A percentile compares a stretch with the other conserved stretches of the same genome.
Conservation (phyloP, 1,139 yeast genomes). For the Yamadazyma dendronema region DNA sequence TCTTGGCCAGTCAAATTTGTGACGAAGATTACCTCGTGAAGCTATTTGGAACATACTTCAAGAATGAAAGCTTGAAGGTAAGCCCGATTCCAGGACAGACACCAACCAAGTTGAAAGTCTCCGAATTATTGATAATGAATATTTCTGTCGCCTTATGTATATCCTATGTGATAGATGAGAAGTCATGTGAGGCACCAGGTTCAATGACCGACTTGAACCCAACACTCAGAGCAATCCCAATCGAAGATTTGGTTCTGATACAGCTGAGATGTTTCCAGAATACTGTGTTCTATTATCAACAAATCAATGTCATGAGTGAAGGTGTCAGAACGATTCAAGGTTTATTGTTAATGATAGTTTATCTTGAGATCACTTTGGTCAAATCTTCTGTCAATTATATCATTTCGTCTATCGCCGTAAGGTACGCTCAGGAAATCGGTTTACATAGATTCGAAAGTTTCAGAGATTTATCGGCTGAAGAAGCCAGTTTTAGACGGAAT, state of each 20-base stretch:
- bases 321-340: slow-evolving; percentile 53
- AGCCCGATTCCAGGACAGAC: background rate
- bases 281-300: slow-evolving; percentile 48
- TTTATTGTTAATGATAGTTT: slow-evolving; percentile 42
- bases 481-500: slow-evolving; percentile 36
- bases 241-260: slow-evolving; percentile 17
- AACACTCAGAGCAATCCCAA: background rate
- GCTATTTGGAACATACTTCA: slow-evolving; percentile 24
- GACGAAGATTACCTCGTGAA: slow-evolving; percentile 18
- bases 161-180: slow-evolving; percentile 20
- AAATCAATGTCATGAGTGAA: slow-evolving; percentile 47
- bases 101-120: slow-evolving; percentile 4
- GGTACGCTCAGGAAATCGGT: slow-evolving; percentile 66
- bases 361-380: slow-evolving; percentile 43
- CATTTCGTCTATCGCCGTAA: slow-evolving; percentile 49
- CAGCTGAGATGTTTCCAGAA: slow-evolving; percentile 31
- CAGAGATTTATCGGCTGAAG: slow-evolving; percentile 33
- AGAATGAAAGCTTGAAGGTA: slow-evolving; percentile 7
- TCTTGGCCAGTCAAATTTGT: slow-evolving; percentile 16
- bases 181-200: slow-evolving; percentile 4
- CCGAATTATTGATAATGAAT: slow-evolving; percentile 36
- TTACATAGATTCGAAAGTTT: slow-evolving; percentile 58
- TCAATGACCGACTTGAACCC: background rate
- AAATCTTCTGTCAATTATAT: slow-evolving; percentile 44
- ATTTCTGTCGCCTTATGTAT: slow-evolving; percentile 28